Percentiles rank a stretch among this genome's conserved stretches.
Evolutionary conservation across 1,139 yeast genomes (phyloP).

Genomic region (Ogataea hybrid): DNA sequence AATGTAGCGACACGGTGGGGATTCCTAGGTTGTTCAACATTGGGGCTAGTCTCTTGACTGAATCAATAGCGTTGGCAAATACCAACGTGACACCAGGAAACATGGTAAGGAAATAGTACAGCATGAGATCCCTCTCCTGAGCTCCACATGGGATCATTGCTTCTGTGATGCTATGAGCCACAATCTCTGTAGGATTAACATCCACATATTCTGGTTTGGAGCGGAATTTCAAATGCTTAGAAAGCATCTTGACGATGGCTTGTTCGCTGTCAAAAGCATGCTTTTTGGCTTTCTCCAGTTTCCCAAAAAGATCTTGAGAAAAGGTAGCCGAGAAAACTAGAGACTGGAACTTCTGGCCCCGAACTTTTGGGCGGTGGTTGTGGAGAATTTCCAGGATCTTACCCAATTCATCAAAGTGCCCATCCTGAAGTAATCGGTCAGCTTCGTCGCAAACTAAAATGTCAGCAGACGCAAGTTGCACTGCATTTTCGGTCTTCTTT

Average conservation of each 20-base stretch:
- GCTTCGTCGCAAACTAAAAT: slow-evolving; percentile 91
- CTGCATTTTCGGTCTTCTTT: slow-evolving; percentile 52
- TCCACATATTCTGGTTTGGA: slow-evolving; percentile 67
- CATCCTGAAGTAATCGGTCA: slow-evolving; percentile 93
- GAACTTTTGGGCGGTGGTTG: slow-evolving; percentile 35
- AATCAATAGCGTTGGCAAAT: slow-evolving; percentile 91
- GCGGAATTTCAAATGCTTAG: slow-evolving; percentile 58
- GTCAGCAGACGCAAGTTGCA: slow-evolving; percentile 61
- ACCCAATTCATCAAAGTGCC: slow-evolving; percentile 92
- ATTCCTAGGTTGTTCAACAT: slow-evolving; percentile 67
- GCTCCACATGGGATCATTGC: slow-evolving; percentile 91
- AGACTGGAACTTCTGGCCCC: slow-evolving; percentile 74
- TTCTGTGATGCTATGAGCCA: slow-evolving; percentile 75
- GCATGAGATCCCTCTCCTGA: slow-evolving; percentile 82
- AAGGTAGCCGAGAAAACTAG: slow-evolving; percentile 94
- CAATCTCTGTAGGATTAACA: slow-evolving; percentile 81
- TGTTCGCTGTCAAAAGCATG: slow-evolving; percentile 37
- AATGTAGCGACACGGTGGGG: slow-evolving; percentile 80
- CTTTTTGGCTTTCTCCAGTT: slow-evolving; percentile 49
- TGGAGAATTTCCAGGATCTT: slow-evolving; percentile 66
- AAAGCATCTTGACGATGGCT: slow-evolving; percentile 50
- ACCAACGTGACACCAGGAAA: slow-evolving; percentile 90
- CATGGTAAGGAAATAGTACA: slow-evolving; percentile 82
- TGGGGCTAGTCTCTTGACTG: slow-evolving; percentile 84
- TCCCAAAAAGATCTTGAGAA: slow-evolving; percentile 75